Conservation (phyloP, 306 rosid species). For the Fagus sylvatica region DNA sequence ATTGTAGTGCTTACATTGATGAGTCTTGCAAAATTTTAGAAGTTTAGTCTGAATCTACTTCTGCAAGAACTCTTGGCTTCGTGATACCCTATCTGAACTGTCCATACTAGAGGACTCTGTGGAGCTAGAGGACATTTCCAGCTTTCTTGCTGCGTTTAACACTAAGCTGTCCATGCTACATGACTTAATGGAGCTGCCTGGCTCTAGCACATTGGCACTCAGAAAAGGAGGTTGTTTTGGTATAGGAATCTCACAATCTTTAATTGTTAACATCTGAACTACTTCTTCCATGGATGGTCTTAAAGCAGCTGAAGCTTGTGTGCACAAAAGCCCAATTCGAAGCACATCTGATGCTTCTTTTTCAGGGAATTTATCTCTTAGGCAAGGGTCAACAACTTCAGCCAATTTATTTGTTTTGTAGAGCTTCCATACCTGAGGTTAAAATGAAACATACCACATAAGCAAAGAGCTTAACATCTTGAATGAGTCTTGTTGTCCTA, state of each 20-base stretch:
- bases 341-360: conserved; percentile 49
- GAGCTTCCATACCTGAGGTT: conserved; percentile 67
- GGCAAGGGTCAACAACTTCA: conserved; percentile 57
- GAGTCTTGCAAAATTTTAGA: background rate
- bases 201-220: conserved; percentile 39
- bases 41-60: conserved; percentile 22
- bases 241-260: conserved; percentile 39
- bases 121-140: conserved; percentile 42
- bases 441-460: conserved; percentile 12
- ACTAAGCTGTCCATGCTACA: conserved; percentile 46
- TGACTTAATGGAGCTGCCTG: conserved; percentile 43
- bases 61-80: conserved; percentile 30
- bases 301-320: conserved; percentile 69
- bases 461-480: conserved; percentile 1
- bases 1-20: background rate
- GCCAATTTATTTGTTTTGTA: conserved; percentile 42
- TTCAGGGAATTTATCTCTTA: conserved; percentile 50
- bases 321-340: conserved; percentile 75
- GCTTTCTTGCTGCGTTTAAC: conserved; percentile 48
- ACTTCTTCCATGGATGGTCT: conserved; percentile 75
- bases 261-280: conserved; percentile 49
- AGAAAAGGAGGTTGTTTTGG: conserved; percentile 83
- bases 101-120: conserved; percentile 42
- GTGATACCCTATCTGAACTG: conserved; percentile 45
- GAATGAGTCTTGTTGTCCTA: background rate